Evolutionary conservation across 2,329 filamentous ascomycete species (phyloP).

Genomic region (Magnaporthiopsis poae): DNA sequence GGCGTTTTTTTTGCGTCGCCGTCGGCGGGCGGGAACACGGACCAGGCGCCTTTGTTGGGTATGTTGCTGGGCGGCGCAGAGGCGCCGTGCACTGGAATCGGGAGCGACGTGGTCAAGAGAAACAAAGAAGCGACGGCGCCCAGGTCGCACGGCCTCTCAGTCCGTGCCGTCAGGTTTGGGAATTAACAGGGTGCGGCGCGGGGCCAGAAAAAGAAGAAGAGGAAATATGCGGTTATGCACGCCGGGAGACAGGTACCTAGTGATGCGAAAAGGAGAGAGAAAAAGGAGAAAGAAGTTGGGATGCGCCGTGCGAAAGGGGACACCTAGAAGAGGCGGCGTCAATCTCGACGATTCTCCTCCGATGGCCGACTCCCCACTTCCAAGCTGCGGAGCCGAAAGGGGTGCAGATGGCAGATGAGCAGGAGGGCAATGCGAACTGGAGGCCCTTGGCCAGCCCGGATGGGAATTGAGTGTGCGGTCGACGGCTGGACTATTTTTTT

Average conservation of each 20-base stretch:
- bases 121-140: background rate
- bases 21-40: background rate
- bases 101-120: background rate
- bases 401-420: background rate
- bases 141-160: background rate
- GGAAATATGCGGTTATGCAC: background rate
- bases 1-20: background rate
- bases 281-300: background rate
- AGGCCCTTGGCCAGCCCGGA: background rate
- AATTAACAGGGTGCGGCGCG: background rate
- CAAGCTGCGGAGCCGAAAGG: background rate
- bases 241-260: background rate
- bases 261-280: background rate
- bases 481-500: background rate
- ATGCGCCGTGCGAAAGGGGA: background rate
- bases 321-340: background rate
- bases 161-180: background rate
- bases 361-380: background rate
- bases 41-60: background rate
- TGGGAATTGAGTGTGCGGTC: background rate
- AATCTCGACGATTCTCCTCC: background rate
- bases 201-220: background rate
- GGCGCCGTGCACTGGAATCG: background rate
- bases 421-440: background rate
- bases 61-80: background rate